Percentiles rank a stretch among this genome's conserved stretches.
Conservation (phyloP, 1,284 basidiomycete species). For the Leccinum angustisporum region DNA sequence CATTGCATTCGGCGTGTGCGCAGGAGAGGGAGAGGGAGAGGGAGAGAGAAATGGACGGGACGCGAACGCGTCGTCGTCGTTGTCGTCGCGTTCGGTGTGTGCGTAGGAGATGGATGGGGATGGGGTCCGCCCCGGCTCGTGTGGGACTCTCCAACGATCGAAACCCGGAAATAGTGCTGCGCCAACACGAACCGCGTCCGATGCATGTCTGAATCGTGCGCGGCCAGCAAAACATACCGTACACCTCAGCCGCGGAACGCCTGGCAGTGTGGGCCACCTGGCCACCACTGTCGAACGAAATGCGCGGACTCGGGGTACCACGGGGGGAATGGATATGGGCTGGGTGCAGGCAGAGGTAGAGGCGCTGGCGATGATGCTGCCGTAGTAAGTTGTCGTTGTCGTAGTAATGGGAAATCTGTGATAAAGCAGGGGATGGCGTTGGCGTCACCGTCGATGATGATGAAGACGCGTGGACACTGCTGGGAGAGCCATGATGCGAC, state of each 20-base stretch:
- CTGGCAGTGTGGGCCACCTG: slow-evolving; percentile 69
- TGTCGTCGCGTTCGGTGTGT: no score
- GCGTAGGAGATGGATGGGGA: no score
- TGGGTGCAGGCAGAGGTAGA: slow-evolving; percentile 17
- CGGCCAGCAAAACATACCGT: slow-evolving; percentile 65
- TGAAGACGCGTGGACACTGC: not conserved
- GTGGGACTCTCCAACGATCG: slow-evolving; percentile 35
- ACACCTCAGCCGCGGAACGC: slow-evolving; percentile 62
- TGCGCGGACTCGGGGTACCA: slow-evolving; percentile 74
- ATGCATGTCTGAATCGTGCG: slow-evolving; percentile 56
- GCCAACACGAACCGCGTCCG: slow-evolving; percentile 64
- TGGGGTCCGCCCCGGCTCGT: not conserved
- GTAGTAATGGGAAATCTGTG: not conserved
- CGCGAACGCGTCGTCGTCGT: no score
- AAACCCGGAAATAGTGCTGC: slow-evolving; percentile 73
- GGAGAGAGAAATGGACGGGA: no score
- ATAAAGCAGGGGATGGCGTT: slow-evolving; percentile 4
- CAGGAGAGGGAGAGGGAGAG: no score
- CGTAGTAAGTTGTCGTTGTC: not conserved
- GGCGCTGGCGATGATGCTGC: not conserved
- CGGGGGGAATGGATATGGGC: slow-evolving; percentile 55
- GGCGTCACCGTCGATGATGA: slow-evolving; percentile 1
- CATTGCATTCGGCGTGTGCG: no score
- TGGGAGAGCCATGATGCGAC: slow-evolving; percentile 12
- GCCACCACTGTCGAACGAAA: slow-evolving; percentile 79